phyloP scores from a whole-genome alignment of 805 yeast species.

The Priceomyces carsonii region DNA sequence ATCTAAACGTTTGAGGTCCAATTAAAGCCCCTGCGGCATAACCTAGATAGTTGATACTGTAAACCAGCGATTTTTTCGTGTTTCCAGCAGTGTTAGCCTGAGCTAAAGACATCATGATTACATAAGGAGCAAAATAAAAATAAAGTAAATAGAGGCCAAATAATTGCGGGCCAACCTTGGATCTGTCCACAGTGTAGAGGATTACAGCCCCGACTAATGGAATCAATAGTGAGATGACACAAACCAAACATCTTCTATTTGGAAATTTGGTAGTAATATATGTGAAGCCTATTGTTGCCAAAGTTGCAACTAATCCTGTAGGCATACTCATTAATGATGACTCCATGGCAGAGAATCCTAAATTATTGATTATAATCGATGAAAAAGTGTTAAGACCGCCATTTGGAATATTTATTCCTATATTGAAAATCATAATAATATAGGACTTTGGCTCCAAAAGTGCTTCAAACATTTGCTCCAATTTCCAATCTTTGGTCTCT shows the following conservation, averaged over 20 bases:
- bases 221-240: slow-evolving; percentile 9
- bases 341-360: slow-evolving; percentile 21
- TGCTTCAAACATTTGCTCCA: slow-evolving; percentile 20
- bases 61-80: slow-evolving; percentile 31
- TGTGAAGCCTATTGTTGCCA: slow-evolving; percentile 28
- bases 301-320: slow-evolving; percentile 30
- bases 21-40: slow-evolving; percentile 28
- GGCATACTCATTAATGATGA: slow-evolving; percentile 27
- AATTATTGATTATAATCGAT: slow-evolving; percentile 27
- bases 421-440: slow-evolving; percentile 21
- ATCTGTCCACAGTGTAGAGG: slow-evolving; percentile 15
- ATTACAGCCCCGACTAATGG: slow-evolving; percentile 23
- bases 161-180: slow-evolving; percentile 20
- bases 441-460: slow-evolving; percentile 18
- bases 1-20: slow-evolving; percentile 25
- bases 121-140: slow-evolving; percentile 30
- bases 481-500: slow-evolving; percentile 16
- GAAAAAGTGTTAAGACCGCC: slow-evolving; percentile 31
- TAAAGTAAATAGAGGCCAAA: slow-evolving; percentile 34
- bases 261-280: slow-evolving; percentile 30
- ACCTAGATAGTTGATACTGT: slow-evolving; percentile 35
- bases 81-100: slow-evolving; percentile 31
- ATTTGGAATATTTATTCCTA: slow-evolving; percentile 29
- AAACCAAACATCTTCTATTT: slow-evolving; percentile 13
- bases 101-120: slow-evolving; percentile 25